Evolutionary conservation across 23 red algal genomes (phyloP).

Genomic region (Gracilariopsis chorda): DNA sequence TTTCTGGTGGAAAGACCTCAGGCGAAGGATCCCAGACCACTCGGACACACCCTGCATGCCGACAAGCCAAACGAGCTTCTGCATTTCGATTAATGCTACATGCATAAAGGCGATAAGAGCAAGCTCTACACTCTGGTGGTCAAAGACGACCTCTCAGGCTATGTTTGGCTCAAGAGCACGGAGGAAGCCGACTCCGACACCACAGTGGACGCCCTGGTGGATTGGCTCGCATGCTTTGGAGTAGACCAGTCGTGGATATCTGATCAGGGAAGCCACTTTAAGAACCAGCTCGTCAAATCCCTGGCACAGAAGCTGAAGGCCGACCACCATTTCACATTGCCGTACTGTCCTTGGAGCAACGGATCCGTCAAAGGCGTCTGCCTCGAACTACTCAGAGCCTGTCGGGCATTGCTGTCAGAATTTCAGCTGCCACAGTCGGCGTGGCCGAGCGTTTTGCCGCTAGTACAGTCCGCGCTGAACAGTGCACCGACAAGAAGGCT

Average conservation of each 20-base stretch:
- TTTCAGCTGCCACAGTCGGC: too few species aligned
- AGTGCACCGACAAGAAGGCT: neutral
- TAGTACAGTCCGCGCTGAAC: too few species aligned
- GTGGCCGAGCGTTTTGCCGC: too few species aligned
- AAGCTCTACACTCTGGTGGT: conserved; percentile 12
- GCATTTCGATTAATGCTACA: conserved; percentile 30
- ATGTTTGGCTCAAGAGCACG: neutral
- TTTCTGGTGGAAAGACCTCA: conserved; percentile 12
- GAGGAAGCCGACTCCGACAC: conserved; percentile 3
- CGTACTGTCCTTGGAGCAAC: conserved; percentile 28
- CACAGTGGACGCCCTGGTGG: neutral
- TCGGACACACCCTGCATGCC: neutral
- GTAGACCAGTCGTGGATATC: neutral
- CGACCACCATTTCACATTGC: neutral
- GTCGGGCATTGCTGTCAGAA: too few species aligned
- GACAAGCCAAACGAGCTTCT: neutral
- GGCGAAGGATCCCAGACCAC: neutral
- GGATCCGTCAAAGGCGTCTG: too few species aligned
- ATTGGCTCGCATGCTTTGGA: neutral
- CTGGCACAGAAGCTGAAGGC: neutral
- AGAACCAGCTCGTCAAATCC: neutral
- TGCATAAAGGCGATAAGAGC: neutral
- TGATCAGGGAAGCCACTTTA: conserved; percentile 7
- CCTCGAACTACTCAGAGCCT: too few species aligned
- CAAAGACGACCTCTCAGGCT: conserved; percentile 32